These are phyloP conservation scores for Lodderomyces oxycetoniae DNA, from an alignment of 1,139 yeast genomes.

Conservation along the genomic window DNA sequence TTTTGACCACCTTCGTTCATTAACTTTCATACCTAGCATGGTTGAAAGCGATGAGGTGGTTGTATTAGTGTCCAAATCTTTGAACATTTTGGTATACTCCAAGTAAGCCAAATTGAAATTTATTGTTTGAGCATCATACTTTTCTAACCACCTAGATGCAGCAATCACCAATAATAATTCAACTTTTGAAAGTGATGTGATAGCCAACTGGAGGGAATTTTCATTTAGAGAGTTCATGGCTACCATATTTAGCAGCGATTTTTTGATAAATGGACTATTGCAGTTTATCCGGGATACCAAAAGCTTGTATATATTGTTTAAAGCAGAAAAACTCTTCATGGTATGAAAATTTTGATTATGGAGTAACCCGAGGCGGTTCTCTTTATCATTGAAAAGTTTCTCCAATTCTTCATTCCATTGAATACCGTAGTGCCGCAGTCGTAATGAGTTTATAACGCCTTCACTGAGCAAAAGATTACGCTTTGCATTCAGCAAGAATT, in stretches of 20 bases:
- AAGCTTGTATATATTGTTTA: slow-evolving; percentile 47
- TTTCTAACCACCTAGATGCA: slow-evolving; percentile 66
- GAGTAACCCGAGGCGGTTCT: slow-evolving; percentile 14
- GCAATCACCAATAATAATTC: slow-evolving; percentile 68
- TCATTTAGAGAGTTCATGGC: neutral
- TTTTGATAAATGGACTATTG: slow-evolving; percentile 26
- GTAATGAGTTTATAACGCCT: slow-evolving; percentile 14
- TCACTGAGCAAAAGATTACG: slow-evolving; percentile 24
- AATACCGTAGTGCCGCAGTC: slow-evolving; percentile 23
- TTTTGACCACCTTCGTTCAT: slow-evolving; percentile 47
- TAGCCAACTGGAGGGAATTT: neutral
- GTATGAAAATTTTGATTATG: slow-evolving; percentile 52
- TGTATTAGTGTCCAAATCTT: slow-evolving; percentile 38
- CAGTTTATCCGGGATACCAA: slow-evolving; percentile 37
- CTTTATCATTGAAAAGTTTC: slow-evolving; percentile 12
- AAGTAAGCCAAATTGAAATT: slow-evolving; percentile 76
- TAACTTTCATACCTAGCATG: slow-evolving; percentile 34
- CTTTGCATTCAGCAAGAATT: slow-evolving; percentile 37
- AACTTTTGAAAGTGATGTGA: slow-evolving; percentile 54
- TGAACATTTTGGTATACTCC: slow-evolving; percentile 63
- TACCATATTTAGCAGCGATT: neutral
- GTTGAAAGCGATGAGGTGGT: slow-evolving; percentile 28
- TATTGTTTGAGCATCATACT: slow-evolving; percentile 50
- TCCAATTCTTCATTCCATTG: slow-evolving; percentile 53
- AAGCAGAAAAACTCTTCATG: slow-evolving; percentile 51